A percentile compares a stretch with the other conserved stretches of the same genome.
Evolutionary conservation across 305 asterid species (phyloP).

Genomic region (Fraxinus greggii): DNA sequence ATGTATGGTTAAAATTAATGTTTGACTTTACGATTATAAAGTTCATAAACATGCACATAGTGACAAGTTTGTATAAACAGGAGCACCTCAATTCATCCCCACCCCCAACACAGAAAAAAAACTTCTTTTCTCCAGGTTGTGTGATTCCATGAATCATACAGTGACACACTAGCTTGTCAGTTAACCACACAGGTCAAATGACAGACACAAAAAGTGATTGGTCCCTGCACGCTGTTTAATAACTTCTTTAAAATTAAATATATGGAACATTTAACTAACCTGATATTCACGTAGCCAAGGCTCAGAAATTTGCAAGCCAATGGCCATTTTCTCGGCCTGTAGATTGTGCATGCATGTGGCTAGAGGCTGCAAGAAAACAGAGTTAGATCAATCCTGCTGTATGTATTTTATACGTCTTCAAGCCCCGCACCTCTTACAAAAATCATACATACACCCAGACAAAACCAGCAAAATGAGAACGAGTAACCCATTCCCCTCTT

Average conservation of each 20-base stretch:
- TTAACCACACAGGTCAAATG: not conserved
- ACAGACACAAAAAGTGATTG: not conserved
- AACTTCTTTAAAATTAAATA: not conserved
- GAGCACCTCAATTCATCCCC: not conserved
- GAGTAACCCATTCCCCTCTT: not conserved
- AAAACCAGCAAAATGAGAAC: not conserved
- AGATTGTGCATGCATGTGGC: slow-evolving; percentile 87
- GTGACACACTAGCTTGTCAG: not conserved
- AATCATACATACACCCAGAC: not conserved
- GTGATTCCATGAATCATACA: not conserved
- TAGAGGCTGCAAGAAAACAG: slow-evolving; percentile 68
- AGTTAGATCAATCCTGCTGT: not conserved
- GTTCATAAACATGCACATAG: not conserved
- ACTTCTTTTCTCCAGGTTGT: not conserved
- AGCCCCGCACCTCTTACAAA: not conserved
- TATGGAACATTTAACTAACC: slow-evolving; percentile 37
- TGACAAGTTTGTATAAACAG: not conserved
- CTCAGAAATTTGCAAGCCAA: slow-evolving; percentile 73
- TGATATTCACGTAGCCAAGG: slow-evolving; percentile 95
- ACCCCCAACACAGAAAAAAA: not conserved
- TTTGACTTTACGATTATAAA: not conserved
- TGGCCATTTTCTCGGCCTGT: slow-evolving; percentile 81
- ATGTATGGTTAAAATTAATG: not conserved
- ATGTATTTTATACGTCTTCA: not conserved
- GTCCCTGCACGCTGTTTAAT: not conserved